Evolutionary conservation across 2,329 filamentous ascomycete species (phyloP), one percentile per base, ranked within the genome.

Genomic region (Monosporascus ibericus): DNA sequence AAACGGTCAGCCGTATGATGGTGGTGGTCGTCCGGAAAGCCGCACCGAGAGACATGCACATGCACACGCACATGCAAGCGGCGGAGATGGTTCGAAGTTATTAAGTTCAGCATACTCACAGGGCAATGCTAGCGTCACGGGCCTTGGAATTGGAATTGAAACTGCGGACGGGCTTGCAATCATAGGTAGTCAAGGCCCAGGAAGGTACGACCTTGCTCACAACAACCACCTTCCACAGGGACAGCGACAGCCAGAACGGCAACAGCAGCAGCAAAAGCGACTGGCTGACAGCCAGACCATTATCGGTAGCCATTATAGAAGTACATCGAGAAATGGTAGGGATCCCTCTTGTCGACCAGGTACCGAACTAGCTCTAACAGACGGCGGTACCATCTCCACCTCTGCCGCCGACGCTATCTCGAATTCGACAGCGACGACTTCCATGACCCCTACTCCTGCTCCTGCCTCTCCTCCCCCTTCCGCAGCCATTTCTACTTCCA

Each of bases 161-260:
- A 25, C 22, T 39, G 30, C 30, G 30, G 30, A 5, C 30, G 30
- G 30, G 4, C 30, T 20, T n/a, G 18, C 18, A 11, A 18, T 40
- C 38, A 40, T 20, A 7, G 38, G 52, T 44, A 42, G 39, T 37
- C 47, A 48, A 46, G 39, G 27, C 38, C 39, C 34, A 42, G 34
- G 27, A 49, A 34, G 48, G 49, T 53, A 53, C 37, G 36, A 47
- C 34, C 47, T 49, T 49, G 46, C 48, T 48, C 47, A 51, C 51
- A 20, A 3, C 30, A 15, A 39, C 20, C 24, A 42, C 39, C 27
- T 11, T 18, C 46, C 24, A 37, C 18, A 24, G 14, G 9, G 37
- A 15, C 36, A 44, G 37, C 37, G 22, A 38, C 44, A 47, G 46
- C 52, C 51, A 42, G 36, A 48, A 51, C 52, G 46, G 44, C 42